Evolutionary conservation across 805 yeast genomes (phyloP).

Genomic region (Saccharomyces mikatae): DNA sequence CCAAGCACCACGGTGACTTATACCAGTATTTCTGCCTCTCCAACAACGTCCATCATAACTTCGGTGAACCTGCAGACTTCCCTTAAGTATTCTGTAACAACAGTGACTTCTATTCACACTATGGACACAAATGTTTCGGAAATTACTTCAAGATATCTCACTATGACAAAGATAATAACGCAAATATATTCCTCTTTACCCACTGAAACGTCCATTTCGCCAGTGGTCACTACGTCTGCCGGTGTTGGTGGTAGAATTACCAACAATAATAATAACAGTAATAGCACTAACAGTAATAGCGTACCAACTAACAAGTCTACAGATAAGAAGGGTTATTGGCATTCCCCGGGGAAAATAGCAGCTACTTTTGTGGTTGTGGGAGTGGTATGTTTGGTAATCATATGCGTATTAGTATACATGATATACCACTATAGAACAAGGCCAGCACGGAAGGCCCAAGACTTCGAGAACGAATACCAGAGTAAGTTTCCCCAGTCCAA

Average conservation of each 20-base stretch:
- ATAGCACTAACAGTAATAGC: not conserved
- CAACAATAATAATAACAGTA: not conserved
- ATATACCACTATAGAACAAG: conserved; percentile 7
- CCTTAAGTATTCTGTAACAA: conserved; percentile 14
- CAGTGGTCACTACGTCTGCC: not conserved
- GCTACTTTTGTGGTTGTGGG: conserved; percentile 82
- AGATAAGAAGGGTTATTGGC: conserved; percentile 44
- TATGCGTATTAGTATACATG: not conserved
- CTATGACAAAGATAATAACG: not conserved
- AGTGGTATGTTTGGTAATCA: conserved; percentile 31
- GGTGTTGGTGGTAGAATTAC: not conserved
- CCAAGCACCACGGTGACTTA: not conserved
- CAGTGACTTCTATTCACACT: conserved; percentile 8
- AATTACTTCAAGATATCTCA: not conserved
- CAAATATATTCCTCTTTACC: not conserved
- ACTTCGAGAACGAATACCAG: conserved; percentile 20
- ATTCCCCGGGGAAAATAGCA: conserved; percentile 68
- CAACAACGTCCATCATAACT: not conserved
- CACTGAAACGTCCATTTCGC: not conserved
- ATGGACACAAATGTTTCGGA: not conserved
- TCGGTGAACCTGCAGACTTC: conserved; percentile 8
- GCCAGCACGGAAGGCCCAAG: conserved; percentile 11
- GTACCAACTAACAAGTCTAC: conserved; percentile 1
- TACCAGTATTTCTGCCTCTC: conserved; percentile 3
- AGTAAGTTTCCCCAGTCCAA: not conserved